phyloP scores from a whole-genome alignment of 805 yeast species.

The Candida sphagnicola region DNA sequence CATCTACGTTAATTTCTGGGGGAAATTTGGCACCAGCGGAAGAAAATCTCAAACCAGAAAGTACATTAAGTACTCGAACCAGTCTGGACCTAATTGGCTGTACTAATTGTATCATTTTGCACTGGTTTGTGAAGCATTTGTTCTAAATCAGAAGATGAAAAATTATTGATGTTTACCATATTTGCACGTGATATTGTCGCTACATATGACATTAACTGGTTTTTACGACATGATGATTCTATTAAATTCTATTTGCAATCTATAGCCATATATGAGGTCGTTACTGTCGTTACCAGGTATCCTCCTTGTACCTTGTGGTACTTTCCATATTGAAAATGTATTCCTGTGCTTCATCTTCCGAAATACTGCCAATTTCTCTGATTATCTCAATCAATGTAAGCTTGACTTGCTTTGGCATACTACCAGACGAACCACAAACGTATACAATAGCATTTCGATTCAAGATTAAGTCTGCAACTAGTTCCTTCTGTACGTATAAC shows the following conservation, averaged over 20 bases:
- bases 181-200: background rate
- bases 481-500: slow-evolving; percentile 47
- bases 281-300: slow-evolving; percentile 78
- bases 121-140: too few species aligned
- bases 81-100: background rate
- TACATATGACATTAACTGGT: too few species aligned
- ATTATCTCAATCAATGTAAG: slow-evolving; percentile 69
- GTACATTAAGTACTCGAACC: background rate
- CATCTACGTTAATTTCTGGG: slow-evolving; percentile 31
- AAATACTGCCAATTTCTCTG: slow-evolving; percentile 38
- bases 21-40: slow-evolving; percentile 1
- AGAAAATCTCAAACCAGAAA: background rate
- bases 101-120: slow-evolving; percentile 1
- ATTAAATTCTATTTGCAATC: too few species aligned
- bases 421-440: slow-evolving; percentile 91
- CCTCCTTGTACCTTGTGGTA: slow-evolving; percentile 70
- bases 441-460: slow-evolving; percentile 60
- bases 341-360: slow-evolving; percentile 44
- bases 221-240: slow-evolving; percentile 1
- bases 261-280: too few species aligned
- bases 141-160: too few species aligned
- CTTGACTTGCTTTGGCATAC: slow-evolving; percentile 87
- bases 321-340: slow-evolving; percentile 59
- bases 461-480: slow-evolving; percentile 50
- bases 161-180: background rate